These are phyloP conservation scores for Sporothrix pallida DNA, from an alignment of 2,329 filamentous ascomycete species.

Conservation along the genomic window DNA sequence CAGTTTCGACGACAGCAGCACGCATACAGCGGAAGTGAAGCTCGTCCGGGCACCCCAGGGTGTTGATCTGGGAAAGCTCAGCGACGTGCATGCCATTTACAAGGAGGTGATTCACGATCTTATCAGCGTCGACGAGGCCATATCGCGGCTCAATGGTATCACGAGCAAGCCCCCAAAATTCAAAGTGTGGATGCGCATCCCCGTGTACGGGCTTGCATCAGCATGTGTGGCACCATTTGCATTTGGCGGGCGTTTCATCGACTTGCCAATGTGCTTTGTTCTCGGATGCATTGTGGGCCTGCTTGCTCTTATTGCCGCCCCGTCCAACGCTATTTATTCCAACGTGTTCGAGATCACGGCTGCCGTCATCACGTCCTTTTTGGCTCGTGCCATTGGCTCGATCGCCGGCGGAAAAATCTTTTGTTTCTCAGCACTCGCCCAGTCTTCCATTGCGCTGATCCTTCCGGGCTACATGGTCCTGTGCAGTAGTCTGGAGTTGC, in stretches of 20 bases:
- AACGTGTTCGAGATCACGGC: constrained; percentile 57
- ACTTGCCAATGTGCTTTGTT: constrained; percentile 77
- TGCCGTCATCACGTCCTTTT: constrained; percentile 68
- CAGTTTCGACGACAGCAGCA: constrained; percentile 77
- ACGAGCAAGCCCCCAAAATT: constrained; percentile 55
- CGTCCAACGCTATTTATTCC: constrained; percentile 68
- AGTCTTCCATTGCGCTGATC: constrained; percentile 77
- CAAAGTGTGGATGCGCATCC: constrained; percentile 60
- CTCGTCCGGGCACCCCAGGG: constrained; percentile 72
- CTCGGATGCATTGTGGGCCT: constrained; percentile 76
- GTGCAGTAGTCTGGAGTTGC: constrained; percentile 65
- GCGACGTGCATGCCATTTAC: constrained; percentile 77
- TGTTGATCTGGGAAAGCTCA: constrained; percentile 74
- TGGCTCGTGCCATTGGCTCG: constrained; percentile 72
- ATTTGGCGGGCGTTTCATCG: constrained; percentile 76
- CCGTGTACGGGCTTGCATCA: constrained; percentile 77
- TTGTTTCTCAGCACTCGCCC: constrained; percentile 73
- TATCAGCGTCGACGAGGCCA: constrained; percentile 74
- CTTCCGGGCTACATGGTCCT: constrained; percentile 73
- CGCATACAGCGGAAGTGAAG: constrained; percentile 81
- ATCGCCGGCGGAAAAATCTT: constrained; percentile 64
- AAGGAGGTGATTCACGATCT: constrained; percentile 81
- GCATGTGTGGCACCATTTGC: constrained; percentile 79
- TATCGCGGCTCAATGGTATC: constrained; percentile 62
- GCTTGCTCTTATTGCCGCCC: constrained; percentile 75